Conservation (phyloP, 345 rosid genomes). For the Eucalyptus dawsonii region DNA sequence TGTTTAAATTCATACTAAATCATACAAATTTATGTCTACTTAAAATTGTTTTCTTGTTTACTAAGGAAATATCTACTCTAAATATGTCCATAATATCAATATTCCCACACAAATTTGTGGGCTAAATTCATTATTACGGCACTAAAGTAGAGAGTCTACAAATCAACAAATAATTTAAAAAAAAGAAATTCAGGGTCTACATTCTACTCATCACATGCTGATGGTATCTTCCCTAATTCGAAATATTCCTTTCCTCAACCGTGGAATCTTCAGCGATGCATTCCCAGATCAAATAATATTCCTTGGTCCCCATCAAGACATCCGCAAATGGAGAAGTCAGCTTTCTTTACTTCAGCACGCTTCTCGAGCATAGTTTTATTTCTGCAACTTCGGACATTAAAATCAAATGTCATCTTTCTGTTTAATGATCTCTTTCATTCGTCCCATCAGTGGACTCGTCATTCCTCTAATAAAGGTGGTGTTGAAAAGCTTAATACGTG, state of each 20-base stretch:
- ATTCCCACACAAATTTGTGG: background rate
- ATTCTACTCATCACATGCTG: background rate
- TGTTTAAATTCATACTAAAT: background rate
- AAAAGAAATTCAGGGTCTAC: background rate
- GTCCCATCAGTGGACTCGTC: background rate
- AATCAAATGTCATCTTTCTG: background rate
- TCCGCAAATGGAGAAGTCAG: background rate
- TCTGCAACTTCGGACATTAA: background rate
- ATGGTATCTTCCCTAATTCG: background rate
- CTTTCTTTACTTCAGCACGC: background rate
- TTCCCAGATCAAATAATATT: background rate
- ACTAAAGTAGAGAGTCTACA: background rate
- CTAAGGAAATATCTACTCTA: background rate
- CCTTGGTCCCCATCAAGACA: background rate
- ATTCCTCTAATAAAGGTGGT: background rate
- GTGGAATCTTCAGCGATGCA: background rate
- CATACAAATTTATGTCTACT: background rate
- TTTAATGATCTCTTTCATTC: background rate
- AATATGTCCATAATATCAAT: background rate
- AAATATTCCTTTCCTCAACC: background rate
- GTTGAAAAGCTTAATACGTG: background rate
- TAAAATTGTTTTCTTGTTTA: background rate
- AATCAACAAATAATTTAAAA: background rate
- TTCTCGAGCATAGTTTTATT: background rate
- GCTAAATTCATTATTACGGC: background rate